phyloP scores from a whole-genome alignment of 768 basidiomycete genomes.

The Tephrocybe sp. region DNA sequence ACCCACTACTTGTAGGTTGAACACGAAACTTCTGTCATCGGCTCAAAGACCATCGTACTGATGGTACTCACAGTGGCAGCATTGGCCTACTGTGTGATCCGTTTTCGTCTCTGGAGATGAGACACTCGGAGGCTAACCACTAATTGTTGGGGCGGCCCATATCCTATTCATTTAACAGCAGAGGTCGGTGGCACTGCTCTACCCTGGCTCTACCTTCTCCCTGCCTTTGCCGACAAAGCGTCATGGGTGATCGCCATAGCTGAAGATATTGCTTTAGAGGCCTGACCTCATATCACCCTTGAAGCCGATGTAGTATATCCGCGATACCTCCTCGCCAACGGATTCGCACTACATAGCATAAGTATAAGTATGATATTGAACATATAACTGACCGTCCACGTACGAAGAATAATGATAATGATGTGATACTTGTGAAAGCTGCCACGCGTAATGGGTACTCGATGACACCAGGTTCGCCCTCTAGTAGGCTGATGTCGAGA shows the following conservation, averaged over 20 bases:
- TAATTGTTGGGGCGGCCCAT: too few species aligned
- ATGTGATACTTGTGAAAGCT: constrained; percentile 72
- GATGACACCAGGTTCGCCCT: constrained; percentile 63
- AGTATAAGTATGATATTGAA: neutral
- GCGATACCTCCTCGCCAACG: constrained; percentile 58
- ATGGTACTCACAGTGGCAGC: constrained; percentile 38
- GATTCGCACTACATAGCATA: constrained; percentile 54
- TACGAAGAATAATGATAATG: constrained; percentile 79
- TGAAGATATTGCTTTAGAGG: too few species aligned
- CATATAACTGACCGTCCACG: constrained; percentile 26
- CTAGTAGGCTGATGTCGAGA: constrained; percentile 64
- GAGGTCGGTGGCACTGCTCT: too few species aligned
- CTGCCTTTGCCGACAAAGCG: constrained; percentile 50
- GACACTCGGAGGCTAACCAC: neutral
- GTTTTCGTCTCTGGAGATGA: constrained; percentile 35
- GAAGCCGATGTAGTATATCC: constrained; percentile 82
- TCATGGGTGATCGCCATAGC: too few species aligned
- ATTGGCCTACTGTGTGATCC: constrained; percentile 41
- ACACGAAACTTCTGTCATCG: constrained; percentile 64
- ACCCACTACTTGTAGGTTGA: constrained; percentile 53
- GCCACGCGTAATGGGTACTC: constrained; percentile 80
- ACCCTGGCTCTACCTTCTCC: too few species aligned
- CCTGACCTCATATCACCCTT: constrained; percentile 63
- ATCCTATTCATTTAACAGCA: too few species aligned
- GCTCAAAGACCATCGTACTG: constrained; percentile 42